phyloP scores from a whole-genome alignment of 345 rosid genomes.

The Kernera saxatilis region DNA sequence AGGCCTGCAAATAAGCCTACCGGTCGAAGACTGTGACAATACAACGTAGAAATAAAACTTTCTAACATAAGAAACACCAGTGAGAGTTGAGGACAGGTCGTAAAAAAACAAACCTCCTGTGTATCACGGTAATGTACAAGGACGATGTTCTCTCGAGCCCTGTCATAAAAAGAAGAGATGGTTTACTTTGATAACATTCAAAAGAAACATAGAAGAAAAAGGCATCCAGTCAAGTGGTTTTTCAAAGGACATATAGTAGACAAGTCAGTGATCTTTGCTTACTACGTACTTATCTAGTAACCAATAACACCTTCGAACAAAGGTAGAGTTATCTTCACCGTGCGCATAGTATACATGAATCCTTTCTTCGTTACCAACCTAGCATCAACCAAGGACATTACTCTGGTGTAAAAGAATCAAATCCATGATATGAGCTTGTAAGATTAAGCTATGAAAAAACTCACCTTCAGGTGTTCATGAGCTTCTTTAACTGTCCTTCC shows the following conservation, averaged over 20 bases:
- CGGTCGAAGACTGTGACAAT: neutral
- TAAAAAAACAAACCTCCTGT: constrained; percentile 63
- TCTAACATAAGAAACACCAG: neutral
- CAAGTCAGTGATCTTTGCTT: constrained; percentile 13
- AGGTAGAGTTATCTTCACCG: constrained; percentile 82
- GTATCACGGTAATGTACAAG: constrained; percentile 99
- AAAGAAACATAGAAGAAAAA: neutral
- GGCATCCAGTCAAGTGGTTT: constrained; percentile 1
- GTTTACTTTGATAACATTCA: neutral
- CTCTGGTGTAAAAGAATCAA: neutral
- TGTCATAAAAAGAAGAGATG: constrained; percentile 21
- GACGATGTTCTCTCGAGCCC: constrained; percentile 84
- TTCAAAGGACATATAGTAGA: neutral
- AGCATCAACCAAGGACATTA: neutral
- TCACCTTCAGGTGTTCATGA: constrained; percentile 94
- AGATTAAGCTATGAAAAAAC: constrained; percentile 15
- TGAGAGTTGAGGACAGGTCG: constrained; percentile 9
- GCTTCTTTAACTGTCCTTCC: constrained; percentile 99
- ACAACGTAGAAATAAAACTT: neutral
- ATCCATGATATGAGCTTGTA: neutral
- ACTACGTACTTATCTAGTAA: constrained; percentile 88
- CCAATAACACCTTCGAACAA: constrained; percentile 99
- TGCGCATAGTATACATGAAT: constrained; percentile 99
- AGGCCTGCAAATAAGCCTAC: neutral
- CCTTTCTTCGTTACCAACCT: constrained; percentile 96